Percentiles rank a stretch among this genome's conserved stretches.
phyloP scores from a whole-genome alignment of 345 rosid species.

The Combretum micranthum region DNA sequence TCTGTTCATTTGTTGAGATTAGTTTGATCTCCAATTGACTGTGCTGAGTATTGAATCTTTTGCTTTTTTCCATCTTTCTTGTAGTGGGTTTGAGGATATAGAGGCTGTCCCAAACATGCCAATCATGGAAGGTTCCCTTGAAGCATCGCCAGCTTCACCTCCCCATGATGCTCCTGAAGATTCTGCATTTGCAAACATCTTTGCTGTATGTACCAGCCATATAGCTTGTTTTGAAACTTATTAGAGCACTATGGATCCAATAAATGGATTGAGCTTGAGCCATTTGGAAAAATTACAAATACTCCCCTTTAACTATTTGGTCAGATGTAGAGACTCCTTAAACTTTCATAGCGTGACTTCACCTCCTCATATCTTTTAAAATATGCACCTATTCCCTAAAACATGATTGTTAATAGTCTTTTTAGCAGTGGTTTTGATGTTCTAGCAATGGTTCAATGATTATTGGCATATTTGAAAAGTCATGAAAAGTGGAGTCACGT shows the following conservation, averaged over 20 bases:
- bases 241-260: background rate
- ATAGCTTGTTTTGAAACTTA: background rate
- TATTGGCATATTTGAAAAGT: too few relatives aligned
- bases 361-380: too few relatives aligned
- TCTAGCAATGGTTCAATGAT: too few relatives aligned
- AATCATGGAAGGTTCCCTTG: conserved; percentile 50
- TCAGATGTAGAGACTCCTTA: too few relatives aligned
- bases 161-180: conserved; percentile 40
- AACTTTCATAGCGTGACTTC: too few relatives aligned
- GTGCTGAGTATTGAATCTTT: background rate
- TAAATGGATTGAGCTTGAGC: background rate
- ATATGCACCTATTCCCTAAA: too few relatives aligned
- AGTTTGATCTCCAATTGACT: background rate
- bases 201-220: conserved; percentile 33
- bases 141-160: conserved; percentile 40
- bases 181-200: conserved; percentile 48
- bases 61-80: background rate
- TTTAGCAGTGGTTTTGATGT: background rate
- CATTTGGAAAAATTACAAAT: background rate
- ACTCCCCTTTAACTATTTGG: background rate
- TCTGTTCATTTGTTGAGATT: background rate
- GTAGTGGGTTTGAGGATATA: conserved; percentile 62
- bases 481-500: too few relatives aligned
- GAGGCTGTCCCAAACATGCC: conserved; percentile 57
- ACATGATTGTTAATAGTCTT: too few relatives aligned